These are phyloP conservation scores for Sonneratia caseolaris DNA, from an alignment of 345 rosid genomes.

Conservation along the genomic window DNA sequence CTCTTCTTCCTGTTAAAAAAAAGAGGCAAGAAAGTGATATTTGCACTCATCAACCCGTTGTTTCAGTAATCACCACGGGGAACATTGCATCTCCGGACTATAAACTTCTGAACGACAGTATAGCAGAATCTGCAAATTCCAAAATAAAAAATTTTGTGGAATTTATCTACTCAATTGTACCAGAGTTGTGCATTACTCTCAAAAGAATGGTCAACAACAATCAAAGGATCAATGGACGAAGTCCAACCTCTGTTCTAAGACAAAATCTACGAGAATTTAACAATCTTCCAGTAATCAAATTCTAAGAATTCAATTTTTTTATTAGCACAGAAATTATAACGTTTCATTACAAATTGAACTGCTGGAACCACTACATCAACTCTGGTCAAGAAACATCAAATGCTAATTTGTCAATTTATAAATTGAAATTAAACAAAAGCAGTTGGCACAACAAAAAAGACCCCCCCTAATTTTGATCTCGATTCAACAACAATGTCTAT, in stretches of 20 bases:
- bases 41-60: not conserved
- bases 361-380: not conserved
- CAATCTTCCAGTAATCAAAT: not conserved
- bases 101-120: not conserved
- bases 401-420: not conserved
- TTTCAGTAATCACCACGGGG: not conserved
- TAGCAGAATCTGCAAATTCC: not conserved
- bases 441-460: not conserved
- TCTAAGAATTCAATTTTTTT: not conserved
- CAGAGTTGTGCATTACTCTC: not conserved
- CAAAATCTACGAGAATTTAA: too few relatives aligned
- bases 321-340: too few relatives aligned
- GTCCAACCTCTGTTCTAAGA: too few relatives aligned
- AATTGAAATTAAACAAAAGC: not conserved
- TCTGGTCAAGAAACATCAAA: not conserved
- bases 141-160: not conserved
- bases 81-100: not conserved
- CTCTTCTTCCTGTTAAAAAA: slow-evolving; percentile 72
- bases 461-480: not conserved
- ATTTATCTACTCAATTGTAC: not conserved
- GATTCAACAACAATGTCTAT: too few relatives aligned
- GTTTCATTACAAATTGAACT: not conserved
- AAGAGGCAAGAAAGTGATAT: not conserved
- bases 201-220: too few relatives aligned
- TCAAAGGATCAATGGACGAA: too few relatives aligned